phyloP scores from a whole-genome alignment of 2,329 filamentous ascomycete genomes.

The Aureobasidium musti region DNA sequence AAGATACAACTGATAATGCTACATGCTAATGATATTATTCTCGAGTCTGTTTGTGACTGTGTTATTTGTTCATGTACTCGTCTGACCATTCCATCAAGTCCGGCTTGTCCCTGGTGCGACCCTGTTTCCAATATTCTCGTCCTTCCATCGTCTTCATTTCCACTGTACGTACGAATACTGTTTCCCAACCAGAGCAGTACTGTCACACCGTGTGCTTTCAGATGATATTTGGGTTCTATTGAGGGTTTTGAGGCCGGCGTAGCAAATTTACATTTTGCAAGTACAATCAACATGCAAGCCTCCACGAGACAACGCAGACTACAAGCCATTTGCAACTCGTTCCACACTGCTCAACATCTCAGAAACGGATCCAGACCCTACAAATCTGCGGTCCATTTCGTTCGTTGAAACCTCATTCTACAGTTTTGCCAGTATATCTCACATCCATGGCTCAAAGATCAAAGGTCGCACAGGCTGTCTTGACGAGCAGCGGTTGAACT shows the following conservation, averaged over 20 bases:
- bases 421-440: too few relatives aligned
- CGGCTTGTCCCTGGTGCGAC: neutral
- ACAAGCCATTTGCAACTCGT: too few relatives aligned
- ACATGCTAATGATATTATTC: conserved; percentile 14
- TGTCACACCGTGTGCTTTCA: neutral
- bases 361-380: too few relatives aligned
- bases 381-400: too few relatives aligned
- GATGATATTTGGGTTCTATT: neutral
- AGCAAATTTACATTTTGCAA: neutral
- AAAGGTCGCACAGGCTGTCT: neutral
- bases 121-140: neutral
- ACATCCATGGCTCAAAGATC: neutral
- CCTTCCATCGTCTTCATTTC: too few relatives aligned
- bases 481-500: neutral
- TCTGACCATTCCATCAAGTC: neutral
- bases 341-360: too few relatives aligned
- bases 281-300: too few relatives aligned
- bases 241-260: neutral
- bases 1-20: conserved; percentile 5
- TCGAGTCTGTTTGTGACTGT: neutral
- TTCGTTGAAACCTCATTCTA: too few relatives aligned
- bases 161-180: too few relatives aligned
- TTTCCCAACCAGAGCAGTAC: neutral
- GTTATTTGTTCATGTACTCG: neutral
- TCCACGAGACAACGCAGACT: too few relatives aligned